Evolutionary conservation across 2,329 filamentous ascomycete genomes (phyloP).

Genomic region (Lojkania enalia): DNA sequence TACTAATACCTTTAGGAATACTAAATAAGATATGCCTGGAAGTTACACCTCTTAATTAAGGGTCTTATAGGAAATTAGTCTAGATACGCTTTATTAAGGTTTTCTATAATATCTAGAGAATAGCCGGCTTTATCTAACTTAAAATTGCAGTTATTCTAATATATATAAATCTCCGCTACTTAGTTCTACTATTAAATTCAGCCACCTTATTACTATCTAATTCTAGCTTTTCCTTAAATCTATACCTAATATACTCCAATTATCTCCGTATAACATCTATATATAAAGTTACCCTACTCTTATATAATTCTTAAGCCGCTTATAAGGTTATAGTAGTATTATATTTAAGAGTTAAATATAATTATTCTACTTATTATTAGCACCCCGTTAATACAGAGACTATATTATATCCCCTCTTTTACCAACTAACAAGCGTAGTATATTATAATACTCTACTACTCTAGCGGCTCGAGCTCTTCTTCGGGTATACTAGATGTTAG

Average conservation of each 20-base stretch:
- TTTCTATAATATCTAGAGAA: constrained; percentile 16
- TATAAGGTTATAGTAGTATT: constrained; percentile 15
- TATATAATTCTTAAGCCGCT: constrained; percentile 17
- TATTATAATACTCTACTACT: constrained; percentile 17
- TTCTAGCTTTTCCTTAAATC: constrained; percentile 16
- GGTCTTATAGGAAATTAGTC: constrained; percentile 14
- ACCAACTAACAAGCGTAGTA: constrained; percentile 14
- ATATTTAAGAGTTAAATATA: constrained; percentile 15
- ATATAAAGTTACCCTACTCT: constrained; percentile 16
- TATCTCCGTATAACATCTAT: constrained; percentile 15
- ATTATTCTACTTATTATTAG: constrained; percentile 13
- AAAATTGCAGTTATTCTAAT: constrained; percentile 15
- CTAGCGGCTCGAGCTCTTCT: constrained; percentile 16
- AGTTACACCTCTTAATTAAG: constrained; percentile 13
- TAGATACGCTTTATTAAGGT: constrained; percentile 14
- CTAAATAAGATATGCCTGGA: constrained; percentile 12
- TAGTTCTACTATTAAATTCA: constrained; percentile 17
- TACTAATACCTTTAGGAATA: constrained; percentile 11
- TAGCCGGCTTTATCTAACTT: constrained; percentile 16
- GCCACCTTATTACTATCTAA: constrained; percentile 13
- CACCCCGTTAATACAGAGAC: constrained; percentile 14
- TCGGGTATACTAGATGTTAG: constrained; percentile 16
- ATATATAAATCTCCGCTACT: constrained; percentile 16
- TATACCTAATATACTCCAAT: constrained; percentile 13
- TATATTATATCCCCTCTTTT: constrained; percentile 18